Conservation (phyloP, 2,329 filamentous ascomycete genomes). For the Fragosphaeria purpurea region DNA sequence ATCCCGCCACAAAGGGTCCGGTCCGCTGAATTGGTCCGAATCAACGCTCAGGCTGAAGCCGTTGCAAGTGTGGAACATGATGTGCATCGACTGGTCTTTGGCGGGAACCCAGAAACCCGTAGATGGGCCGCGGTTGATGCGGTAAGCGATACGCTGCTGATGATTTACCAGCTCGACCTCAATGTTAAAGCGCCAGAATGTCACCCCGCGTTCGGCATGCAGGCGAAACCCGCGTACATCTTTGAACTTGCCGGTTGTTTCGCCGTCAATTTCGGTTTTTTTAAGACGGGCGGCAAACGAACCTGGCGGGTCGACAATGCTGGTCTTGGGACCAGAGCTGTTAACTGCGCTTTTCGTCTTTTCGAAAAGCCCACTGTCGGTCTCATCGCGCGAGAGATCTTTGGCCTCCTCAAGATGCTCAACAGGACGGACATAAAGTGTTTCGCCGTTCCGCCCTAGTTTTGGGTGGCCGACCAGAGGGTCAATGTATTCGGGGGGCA, state of each 20-base stretch:
- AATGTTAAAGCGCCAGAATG: slow-evolving; percentile 95
- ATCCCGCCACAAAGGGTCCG: slow-evolving; percentile 94
- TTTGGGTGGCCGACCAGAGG: slow-evolving; percentile 83
- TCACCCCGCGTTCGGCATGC: slow-evolving; percentile 75
- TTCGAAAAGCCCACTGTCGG: slow-evolving; percentile 76
- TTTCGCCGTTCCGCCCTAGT: slow-evolving; percentile 72
- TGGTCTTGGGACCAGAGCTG: slow-evolving; percentile 28
- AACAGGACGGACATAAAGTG: slow-evolving; percentile 81
- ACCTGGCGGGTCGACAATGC: slow-evolving; percentile 35
- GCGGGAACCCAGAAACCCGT: slow-evolving; percentile 93
- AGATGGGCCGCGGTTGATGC: slow-evolving; percentile 83
- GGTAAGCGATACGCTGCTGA: slow-evolving; percentile 85
- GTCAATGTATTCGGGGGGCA: slow-evolving; percentile 77
- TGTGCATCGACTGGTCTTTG: slow-evolving; percentile 80
- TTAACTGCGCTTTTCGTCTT: slow-evolving; percentile 46
- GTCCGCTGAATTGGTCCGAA: slow-evolving; percentile 72
- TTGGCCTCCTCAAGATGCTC: slow-evolving; percentile 69
- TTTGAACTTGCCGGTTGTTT: slow-evolving; percentile 69
- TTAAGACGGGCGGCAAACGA: slow-evolving; percentile 45
- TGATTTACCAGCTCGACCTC: slow-evolving; percentile 73
- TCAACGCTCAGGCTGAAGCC: slow-evolving; percentile 80
- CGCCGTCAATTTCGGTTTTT: slow-evolving; percentile 57
- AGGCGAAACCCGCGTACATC: slow-evolving; percentile 75
- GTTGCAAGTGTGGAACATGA: slow-evolving; percentile 98
- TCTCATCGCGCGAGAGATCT: slow-evolving; percentile 71